Evolutionary conservation across 75 land plant species (phyloP).

Genomic region (Pinus albicaulis): DNA sequence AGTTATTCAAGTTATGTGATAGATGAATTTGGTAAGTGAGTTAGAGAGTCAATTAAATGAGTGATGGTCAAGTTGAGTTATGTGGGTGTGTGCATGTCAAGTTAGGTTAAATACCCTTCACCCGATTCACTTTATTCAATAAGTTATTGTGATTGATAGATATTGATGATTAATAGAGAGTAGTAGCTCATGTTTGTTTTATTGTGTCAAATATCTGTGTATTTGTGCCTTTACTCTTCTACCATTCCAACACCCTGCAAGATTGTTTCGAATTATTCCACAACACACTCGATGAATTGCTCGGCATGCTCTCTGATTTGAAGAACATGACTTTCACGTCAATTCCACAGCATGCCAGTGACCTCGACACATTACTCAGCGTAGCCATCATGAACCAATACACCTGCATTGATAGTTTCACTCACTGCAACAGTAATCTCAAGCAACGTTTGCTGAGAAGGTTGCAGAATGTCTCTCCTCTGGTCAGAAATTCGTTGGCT

Average conservation of each 20-base stretch:
- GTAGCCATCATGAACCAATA: constrained; percentile 36
- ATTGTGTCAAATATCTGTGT: too few relatives aligned
- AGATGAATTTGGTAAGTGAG: too few relatives aligned
- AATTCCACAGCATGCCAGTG: not conserved
- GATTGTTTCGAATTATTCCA: constrained; percentile 57
- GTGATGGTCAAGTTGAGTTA: too few relatives aligned
- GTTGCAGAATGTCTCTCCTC: not conserved
- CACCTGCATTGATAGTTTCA: constrained; percentile 32
- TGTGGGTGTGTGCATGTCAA: too few relatives aligned
- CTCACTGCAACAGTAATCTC: not conserved
- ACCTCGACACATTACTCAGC: constrained; percentile 14
- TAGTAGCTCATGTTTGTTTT: too few relatives aligned
- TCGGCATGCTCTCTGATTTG: constrained; percentile 20
- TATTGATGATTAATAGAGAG: too few relatives aligned
- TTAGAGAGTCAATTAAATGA: too few relatives aligned
- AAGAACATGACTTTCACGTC: not conserved
- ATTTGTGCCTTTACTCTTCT: too few relatives aligned
- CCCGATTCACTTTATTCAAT: too few relatives aligned
- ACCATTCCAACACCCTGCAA: constrained; percentile 27
- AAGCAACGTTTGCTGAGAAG: not conserved
- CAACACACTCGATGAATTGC: constrained; percentile 29
- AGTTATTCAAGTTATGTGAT: too few relatives aligned
- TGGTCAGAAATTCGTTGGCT: not conserved
- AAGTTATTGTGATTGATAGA: too few relatives aligned
- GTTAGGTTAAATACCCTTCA: too few relatives aligned